Evolutionary conservation across 495 filamentous ascomycete species (phyloP), one percentile per base, ranked within the genome.

Genomic region (Gamarada debralockiae): DNA sequence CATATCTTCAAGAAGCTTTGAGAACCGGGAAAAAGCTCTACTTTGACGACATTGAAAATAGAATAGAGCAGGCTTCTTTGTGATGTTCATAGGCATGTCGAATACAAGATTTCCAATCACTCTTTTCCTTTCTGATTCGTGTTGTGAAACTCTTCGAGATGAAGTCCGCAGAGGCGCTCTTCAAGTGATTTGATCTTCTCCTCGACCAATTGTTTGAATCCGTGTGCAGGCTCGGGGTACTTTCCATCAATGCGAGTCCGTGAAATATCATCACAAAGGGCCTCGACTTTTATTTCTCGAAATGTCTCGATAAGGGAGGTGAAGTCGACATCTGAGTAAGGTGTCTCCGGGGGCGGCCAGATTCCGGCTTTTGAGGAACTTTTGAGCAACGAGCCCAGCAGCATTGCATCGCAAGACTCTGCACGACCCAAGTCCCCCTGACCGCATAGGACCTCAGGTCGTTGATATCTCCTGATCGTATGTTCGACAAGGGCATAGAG

Each of bases 1-100:
- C 58, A 24, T 70, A 63, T 1, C 55, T 71, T 56, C 70, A 73
- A 60, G 58, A 67, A 46, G 57, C 65, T 8, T 47, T 73, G 53
- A 55, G 66, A 41, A 62, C 62, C 3, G 68, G 68, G 8, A 59
- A 71, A 58, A 60, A 63, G 57, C 62, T 71, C 43, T 52, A 60
- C 27, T 73, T 70, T 29, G 51, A 64, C 56, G 67, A 67, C 64
- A 59, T 34, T 43, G 70, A 67, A 12, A 10, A 34, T 8, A 34
- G 31, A n/a, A 34, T 34, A 34, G 31, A 8, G 8, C 8, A n/a
- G 31, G 31, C 31, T 34, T 8, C 31, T 34, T n/a, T 34, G 8
- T 34, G 31, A 34, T 34, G n/a, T 34, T n/a, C n/a, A n/a, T n/a
- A n/a, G n/a, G n/a, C n/a, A n/a, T n/a, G n/a, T n/a, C n/a, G n/a